These are phyloP conservation scores for Sanghuangporus weigelae DNA, from an alignment of 1,284 basidiomycete genomes.

Conservation along the genomic window DNA sequence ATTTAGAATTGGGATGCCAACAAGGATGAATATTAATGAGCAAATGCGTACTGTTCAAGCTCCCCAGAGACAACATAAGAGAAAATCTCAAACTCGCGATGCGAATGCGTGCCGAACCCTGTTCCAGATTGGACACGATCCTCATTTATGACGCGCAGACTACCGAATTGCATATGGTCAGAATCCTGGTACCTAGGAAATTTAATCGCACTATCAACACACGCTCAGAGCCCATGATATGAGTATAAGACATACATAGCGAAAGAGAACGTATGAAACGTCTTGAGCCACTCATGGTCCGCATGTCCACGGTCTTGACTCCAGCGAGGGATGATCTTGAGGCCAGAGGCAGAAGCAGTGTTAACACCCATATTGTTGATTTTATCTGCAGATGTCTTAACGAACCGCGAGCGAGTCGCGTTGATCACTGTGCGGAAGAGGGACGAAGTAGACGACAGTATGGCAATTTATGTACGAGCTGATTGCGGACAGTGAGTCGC, in stretches of 20 bases:
- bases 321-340: constrained; percentile 49
- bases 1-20: neutral
- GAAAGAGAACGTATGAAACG: constrained; percentile 85
- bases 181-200: constrained; percentile 57
- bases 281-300: constrained; percentile 89
- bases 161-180: constrained; percentile 51
- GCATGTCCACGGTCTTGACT: constrained; percentile 72
- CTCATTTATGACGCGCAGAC: constrained; percentile 82
- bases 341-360: neutral
- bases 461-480: neutral
- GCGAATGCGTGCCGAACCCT: constrained; percentile 85
- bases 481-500: neutral
- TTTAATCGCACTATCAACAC: neutral
- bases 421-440: constrained; percentile 8
- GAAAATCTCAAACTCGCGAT: constrained; percentile 90
- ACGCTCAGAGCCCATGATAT: neutral
- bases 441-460: neutral
- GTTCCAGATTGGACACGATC: constrained; percentile 75
- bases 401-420: constrained; percentile 1
- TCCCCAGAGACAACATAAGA: constrained; percentile 78
- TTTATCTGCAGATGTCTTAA: neutral
- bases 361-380: neutral
- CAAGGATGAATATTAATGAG: neutral
- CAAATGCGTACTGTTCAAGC: constrained; percentile 61
- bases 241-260: constrained; percentile 47